Evolutionary conservation across 495 filamentous ascomycete genomes (phyloP), one percentile per base, ranked within the genome.

Genomic region (Penicillium paradoxum): DNA sequence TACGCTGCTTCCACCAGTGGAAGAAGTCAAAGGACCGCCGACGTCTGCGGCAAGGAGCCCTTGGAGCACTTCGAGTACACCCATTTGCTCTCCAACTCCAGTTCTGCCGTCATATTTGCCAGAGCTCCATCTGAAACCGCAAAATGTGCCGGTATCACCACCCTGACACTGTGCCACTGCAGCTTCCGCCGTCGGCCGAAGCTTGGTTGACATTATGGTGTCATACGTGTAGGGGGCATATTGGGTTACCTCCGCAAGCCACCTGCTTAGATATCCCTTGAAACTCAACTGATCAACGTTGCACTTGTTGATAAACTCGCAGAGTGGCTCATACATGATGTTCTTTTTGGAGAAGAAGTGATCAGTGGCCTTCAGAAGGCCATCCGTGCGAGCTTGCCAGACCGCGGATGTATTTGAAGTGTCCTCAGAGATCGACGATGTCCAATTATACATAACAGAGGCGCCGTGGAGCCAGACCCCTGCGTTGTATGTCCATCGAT

Each of bases 51-150:
- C 40, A 19, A 58, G 56, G 10, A 54, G 46, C 0, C 51, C 79
- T 43, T 85, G 73, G 3, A 90, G 75, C 15, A 87, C 78, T 46
- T 88, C 83, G 63, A 91, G 72, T 2, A 82, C 85, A 5, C 79
- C 79, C 79, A 91, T 82, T 62, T 89, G 81, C 68, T 90, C 83
- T 4, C 87, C 86, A 9, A 73, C 59, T 9, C 72, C 73, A 7
- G 42, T 52, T 1, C 54, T 63, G 0, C 64, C 67, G 50, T 75
- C 72, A 41, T 56, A 77, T 15, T 46, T 61, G 3, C 63, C 66
- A 9, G 57, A 60, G 25, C 70, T 69, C 56, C 60, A 65, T 24
- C 44, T 49, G 22, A 49, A 39, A 2, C 63, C 63, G 41, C 63
- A 66, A 29, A 44, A 57, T 22, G 50, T 61, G 1, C 51, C 51